These are phyloP conservation scores for Sporothrix dimorphospora DNA, from an alignment of 2,329 filamentous ascomycete genomes.

Conservation along the genomic window DNA sequence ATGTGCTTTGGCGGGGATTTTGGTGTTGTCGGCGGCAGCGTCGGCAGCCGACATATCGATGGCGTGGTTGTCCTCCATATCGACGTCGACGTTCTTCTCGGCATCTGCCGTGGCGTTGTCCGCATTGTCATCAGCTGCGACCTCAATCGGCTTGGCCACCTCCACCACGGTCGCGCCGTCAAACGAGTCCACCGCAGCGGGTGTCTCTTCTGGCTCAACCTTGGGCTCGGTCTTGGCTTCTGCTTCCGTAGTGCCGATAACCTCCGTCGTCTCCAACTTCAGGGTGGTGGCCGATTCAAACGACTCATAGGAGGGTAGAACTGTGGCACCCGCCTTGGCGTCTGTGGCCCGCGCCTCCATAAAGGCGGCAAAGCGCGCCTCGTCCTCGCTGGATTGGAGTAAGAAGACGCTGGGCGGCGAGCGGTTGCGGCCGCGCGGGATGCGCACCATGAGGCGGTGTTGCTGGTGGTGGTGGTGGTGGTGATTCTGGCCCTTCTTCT, in stretches of 20 bases:
- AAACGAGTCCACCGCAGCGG: not conserved
- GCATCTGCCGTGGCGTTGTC: not conserved
- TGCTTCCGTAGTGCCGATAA: not conserved
- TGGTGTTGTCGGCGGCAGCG: not conserved
- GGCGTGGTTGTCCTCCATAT: not conserved
- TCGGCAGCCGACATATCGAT: slow-evolving; percentile 22
- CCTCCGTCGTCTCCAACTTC: not conserved
- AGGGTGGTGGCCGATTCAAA: slow-evolving; percentile 2
- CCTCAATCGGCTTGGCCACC: not conserved
- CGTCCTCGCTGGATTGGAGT: slow-evolving; percentile 26
- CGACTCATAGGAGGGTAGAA: slow-evolving; percentile 8
- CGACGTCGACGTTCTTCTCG: not conserved
- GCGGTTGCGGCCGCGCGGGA: slow-evolving; percentile 27
- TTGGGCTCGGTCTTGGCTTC: not conserved
- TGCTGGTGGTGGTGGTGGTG: not conserved
- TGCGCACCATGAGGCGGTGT: slow-evolving; percentile 30
- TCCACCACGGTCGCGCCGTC: not conserved
- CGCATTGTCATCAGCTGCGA: not conserved
- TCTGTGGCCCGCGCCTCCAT: slow-evolving; percentile 24
- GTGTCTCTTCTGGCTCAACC: not conserved
- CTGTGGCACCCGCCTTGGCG: slow-evolving; percentile 19
- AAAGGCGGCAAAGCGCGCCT: slow-evolving; percentile 28
- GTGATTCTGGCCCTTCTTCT: not conserved
- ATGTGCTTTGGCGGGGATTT: not conserved
- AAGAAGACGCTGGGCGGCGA: slow-evolving; percentile 30